phyloP scores from a whole-genome alignment of 2,329 filamentous ascomycete genomes.

The Atkinsonella texensis region DNA sequence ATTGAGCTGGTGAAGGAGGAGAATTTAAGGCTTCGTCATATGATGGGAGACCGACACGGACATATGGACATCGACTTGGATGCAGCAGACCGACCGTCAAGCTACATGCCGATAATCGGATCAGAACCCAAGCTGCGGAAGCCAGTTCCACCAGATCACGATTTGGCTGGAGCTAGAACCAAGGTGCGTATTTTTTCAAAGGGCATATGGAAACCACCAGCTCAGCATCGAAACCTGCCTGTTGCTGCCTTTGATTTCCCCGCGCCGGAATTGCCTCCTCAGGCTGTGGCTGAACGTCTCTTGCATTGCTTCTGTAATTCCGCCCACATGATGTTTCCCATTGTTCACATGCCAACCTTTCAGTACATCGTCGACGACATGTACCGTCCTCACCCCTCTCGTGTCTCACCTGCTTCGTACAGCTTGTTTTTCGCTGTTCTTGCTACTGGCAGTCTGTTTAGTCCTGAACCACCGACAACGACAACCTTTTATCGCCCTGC shows the following conservation, averaged over 20 bases:
- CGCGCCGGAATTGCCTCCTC: conserved; percentile 57
- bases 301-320: conserved; percentile 65
- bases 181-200: conserved; percentile 64
- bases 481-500: conserved; percentile 41
- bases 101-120: conserved; percentile 53
- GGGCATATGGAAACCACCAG: conserved; percentile 70
- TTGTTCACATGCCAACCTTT: conserved; percentile 82
- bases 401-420: conserved; percentile 55
- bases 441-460: conserved; percentile 70
- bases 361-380: conserved; percentile 62
- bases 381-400: conserved; percentile 53
- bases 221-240: conserved; percentile 45
- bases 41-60: conserved; percentile 40
- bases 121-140: conserved; percentile 53
- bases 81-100: conserved; percentile 33
- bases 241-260: conserved; percentile 38
- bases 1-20: conserved; percentile 69
- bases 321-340: conserved; percentile 69
- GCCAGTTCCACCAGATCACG: conserved; percentile 48
- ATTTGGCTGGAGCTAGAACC: conserved; percentile 58
- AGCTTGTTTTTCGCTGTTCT: conserved; percentile 74
- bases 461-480: conserved; percentile 36
- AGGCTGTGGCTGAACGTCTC: conserved; percentile 57
- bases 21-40: conserved; percentile 60
- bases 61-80: conserved; percentile 38